Evolutionary conservation across 75 land plant species (phyloP).

Genomic region (Pinus taeda): DNA sequence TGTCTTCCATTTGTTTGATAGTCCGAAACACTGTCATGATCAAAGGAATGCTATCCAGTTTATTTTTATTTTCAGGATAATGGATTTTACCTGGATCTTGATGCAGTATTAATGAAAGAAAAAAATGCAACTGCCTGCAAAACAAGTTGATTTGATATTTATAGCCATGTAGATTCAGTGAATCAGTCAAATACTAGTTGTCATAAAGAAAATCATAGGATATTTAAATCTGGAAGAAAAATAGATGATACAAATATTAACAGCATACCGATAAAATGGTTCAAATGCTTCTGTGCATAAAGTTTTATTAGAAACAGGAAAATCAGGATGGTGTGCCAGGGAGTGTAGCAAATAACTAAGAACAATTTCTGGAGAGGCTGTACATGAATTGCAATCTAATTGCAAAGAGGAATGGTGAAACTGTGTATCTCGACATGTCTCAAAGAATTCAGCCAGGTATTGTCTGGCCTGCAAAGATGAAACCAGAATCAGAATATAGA

Average conservation of each 20-base stretch:
- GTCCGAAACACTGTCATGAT: slow-evolving; percentile 57
- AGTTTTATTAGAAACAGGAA: slow-evolving; percentile 54
- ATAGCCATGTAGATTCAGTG: background rate
- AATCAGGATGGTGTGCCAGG: slow-evolving; percentile 79
- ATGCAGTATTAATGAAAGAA: slow-evolving; percentile 64
- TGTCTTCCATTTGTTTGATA: slow-evolving; percentile 68
- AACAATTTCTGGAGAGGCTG: slow-evolving; percentile 62
- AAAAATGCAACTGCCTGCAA: slow-evolving; percentile 71
- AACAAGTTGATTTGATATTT: background rate
- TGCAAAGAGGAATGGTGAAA: slow-evolving; percentile 38
- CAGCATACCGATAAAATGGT: slow-evolving; percentile 58
- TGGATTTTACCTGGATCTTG: slow-evolving; percentile 50
- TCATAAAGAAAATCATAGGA: background rate
- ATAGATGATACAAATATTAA: background rate
- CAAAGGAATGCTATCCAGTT: slow-evolving; percentile 39
- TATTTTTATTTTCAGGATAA: slow-evolving; percentile 23
- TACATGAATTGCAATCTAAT: slow-evolving; percentile 30
- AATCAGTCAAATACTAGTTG: background rate
- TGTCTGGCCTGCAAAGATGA: slow-evolving; percentile 53
- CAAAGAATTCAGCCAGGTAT: slow-evolving; percentile 58
- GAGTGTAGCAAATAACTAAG: slow-evolving; percentile 75
- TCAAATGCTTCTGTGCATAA: slow-evolving; percentile 54
- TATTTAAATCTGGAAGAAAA: background rate
- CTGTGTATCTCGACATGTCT: slow-evolving; percentile 57
- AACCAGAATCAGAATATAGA: background rate